A percentile compares a stretch with the other conserved stretches of the same genome.
Evolutionary conservation across 768 basidiomycete species (phyloP).

Genomic region (button mushroom (Agaricus bisporus)): DNA sequence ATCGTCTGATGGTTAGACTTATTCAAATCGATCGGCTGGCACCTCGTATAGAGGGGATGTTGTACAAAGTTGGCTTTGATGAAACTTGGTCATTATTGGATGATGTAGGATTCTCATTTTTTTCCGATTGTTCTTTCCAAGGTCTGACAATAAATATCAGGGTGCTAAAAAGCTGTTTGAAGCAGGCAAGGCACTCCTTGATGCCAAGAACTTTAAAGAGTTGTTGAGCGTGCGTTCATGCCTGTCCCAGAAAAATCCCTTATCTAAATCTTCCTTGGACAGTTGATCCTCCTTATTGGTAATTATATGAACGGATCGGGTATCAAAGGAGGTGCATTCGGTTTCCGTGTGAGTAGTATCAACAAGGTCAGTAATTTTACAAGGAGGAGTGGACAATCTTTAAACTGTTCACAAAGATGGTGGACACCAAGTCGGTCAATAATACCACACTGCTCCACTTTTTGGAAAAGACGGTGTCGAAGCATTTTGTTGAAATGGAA

Average conservation of each 20-base stretch:
- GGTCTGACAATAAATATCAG: conserved; percentile 29
- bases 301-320: conserved; percentile 99
- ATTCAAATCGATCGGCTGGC: conserved; percentile 89
- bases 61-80: conserved; percentile 84
- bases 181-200: conserved; percentile 72
- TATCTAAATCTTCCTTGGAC: not conserved
- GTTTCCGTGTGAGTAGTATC: conserved; percentile 95
- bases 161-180: conserved; percentile 76
- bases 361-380: conserved; percentile 64
- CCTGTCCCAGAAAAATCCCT: not conserved
- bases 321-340: conserved; percentile 93
- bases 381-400: not conserved
- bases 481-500: conserved; percentile 85
- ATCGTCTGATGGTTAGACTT: conserved; percentile 93
- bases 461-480: conserved; percentile 80
- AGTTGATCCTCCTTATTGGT: conserved; percentile 90
- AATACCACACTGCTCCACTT: conserved; percentile 95
- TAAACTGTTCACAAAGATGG: conserved; percentile 49
- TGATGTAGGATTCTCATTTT: conserved; percentile 44
- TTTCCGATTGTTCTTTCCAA: not conserved
- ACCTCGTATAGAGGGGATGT: conserved; percentile 92
- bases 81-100: conserved; percentile 80
- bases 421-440: conserved; percentile 94
- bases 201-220: conserved; percentile 87
- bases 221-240: conserved; percentile 62